A percentile compares a stretch with the other conserved stretches of the same genome.
phyloP scores from a whole-genome alignment of 2,329 filamentous ascomycete species.

The Leptographium procerum region DNA sequence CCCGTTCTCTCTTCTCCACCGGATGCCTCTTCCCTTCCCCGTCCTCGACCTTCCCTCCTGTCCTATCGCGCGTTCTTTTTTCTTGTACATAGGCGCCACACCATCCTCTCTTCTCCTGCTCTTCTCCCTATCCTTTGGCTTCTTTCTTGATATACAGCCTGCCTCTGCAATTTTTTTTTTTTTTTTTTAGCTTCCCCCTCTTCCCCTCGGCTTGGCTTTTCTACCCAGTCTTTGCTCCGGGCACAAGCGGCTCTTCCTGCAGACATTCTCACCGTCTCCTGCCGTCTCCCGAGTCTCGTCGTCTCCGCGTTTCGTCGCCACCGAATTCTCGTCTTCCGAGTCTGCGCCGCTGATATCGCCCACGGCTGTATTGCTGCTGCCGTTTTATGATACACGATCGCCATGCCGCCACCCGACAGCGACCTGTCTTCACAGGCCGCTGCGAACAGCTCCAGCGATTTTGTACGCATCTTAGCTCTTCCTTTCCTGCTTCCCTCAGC shows the following conservation, averaged over 20 bases:
- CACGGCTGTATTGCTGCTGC: not conserved
- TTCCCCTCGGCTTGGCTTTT: too few relatives aligned
- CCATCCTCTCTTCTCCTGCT: not conserved
- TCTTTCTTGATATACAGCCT: not conserved
- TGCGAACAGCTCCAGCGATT: constrained; percentile 83
- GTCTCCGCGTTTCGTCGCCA: not conserved
- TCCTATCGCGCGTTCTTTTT: not conserved
- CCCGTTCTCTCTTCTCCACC: not conserved
- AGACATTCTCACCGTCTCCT: not conserved
- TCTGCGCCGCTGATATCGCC: not conserved
- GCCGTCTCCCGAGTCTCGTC: not conserved
- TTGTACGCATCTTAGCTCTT: constrained; percentile 50
- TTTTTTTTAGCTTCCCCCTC: not conserved
- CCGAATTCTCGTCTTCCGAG: too few relatives aligned
- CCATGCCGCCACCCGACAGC: constrained; percentile 21
- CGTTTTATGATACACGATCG: not conserved
- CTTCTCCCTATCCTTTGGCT: not conserved
- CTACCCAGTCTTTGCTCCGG: too few relatives aligned
- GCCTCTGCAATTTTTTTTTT: not conserved
- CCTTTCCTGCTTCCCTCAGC: not conserved
- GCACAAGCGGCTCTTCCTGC: not conserved
- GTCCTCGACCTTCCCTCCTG: not conserved
- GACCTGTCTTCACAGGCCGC: constrained; percentile 26
- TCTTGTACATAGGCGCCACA: not conserved
- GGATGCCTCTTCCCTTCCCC: not conserved